Evolutionary conservation across 805 yeast genomes (phyloP), one percentile per base, ranked within the genome.

Genomic region (Ogataea allantospora): DNA sequence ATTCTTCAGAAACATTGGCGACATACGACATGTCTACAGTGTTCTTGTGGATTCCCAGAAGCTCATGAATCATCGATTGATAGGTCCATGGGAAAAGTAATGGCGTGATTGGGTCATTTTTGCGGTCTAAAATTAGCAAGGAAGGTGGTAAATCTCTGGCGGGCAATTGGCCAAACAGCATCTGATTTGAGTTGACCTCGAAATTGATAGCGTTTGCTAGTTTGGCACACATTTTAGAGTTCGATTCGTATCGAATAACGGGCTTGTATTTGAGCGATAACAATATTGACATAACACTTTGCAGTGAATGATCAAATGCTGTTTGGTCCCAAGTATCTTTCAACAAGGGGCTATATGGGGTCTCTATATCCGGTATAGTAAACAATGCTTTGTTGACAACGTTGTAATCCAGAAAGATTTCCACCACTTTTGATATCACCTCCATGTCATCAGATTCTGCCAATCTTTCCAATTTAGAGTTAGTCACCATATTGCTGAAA

Each of bases 21-120:
- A 77, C 71, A 1, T 61, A 53, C 0, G 80, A 67, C 23, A 89
- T 59, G 49, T 78, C 83, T 4, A 88, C 95, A 2, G 89, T 75
- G 51, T 93, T 91, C 55, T 88, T 83, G 22, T 70, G 66, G 42
- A 93, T 85, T 2, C 91, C 95, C 20, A 93, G 67, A 15, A 88
- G 72, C 58, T 95, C 98, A 58, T 91, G 95, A 12, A 93, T 87
- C 98, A 93, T 91, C 2, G 96, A 85, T 57, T 91, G 98, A 62
- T 88, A 93, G 1, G 99, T 89, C 99, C 99, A 93, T 2, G 98
- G 99, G 26, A 83, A 77, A 33, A 93, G 65, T 20, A 93, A 70
- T 1, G 99, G 97, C 0, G 99, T 91, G 10, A 91, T 69, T 2
- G 99, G 97, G 62, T 93, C 99, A 54, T 78, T 83, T 41, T 80